Evolutionary conservation across 768 basidiomycete genomes (phyloP).

Genomic region (Lactarius hatsudake): DNA sequence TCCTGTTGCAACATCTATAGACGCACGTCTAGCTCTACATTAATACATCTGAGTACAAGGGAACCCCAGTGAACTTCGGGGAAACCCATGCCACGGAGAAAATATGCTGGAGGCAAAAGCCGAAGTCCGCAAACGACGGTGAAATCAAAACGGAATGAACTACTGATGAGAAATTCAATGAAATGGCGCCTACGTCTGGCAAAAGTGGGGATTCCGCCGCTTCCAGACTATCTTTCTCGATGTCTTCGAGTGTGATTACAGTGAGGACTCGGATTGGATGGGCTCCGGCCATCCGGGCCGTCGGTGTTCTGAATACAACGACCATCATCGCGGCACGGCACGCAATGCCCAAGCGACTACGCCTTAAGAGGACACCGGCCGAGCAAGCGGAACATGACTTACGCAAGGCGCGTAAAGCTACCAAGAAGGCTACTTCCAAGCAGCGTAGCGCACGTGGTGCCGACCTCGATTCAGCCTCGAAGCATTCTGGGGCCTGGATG

Average conservation of each 20-base stretch:
- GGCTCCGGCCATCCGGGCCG: slow-evolving; percentile 7
- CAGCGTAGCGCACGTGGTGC: neutral
- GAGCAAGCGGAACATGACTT: slow-evolving; percentile 39
- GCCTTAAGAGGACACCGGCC: slow-evolving; percentile 39
- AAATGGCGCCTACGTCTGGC: neutral
- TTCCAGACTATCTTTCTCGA: neutral
- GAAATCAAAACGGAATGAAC: neutral
- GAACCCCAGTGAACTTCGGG: neutral
- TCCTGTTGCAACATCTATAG: too few species aligned
- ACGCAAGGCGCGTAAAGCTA: slow-evolving; percentile 48
- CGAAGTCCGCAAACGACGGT: neutral
- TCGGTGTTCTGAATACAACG: neutral
- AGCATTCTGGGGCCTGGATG: slow-evolving; percentile 20
- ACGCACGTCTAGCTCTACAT: too few species aligned
- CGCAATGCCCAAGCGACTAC: slow-evolving; percentile 32
- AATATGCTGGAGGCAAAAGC: neutral
- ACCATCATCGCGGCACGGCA: neutral
- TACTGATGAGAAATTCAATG: neutral
- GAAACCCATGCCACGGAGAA: neutral
- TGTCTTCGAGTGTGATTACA: neutral
- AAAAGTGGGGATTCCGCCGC: neutral
- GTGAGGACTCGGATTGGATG: neutral
- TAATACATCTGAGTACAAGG: too few species aligned
- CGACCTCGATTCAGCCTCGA: slow-evolving; percentile 25
- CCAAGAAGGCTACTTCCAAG: slow-evolving; percentile 41